Evolutionary conservation across 140 eudicot species (phyloP).

Genomic region (Senecio squalidus): DNA sequence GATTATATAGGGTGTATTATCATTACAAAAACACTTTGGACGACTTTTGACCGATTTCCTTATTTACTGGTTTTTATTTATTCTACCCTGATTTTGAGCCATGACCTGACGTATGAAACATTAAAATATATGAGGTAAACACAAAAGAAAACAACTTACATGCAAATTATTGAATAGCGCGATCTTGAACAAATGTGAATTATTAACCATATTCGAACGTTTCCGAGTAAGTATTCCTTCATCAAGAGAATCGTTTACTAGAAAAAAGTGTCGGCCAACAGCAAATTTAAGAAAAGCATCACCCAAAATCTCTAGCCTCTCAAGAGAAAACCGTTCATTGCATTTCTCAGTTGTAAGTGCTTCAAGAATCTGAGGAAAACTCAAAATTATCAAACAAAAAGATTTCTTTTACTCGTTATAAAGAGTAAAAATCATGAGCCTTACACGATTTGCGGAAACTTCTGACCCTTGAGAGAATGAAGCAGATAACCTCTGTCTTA

Average conservation of each 20-base stretch:
- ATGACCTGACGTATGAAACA: no score
- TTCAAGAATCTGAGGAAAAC: constrained; percentile 65
- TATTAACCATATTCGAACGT: constrained; percentile 76
- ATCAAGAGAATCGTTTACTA: constrained; percentile 55
- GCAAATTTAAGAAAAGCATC: constrained; percentile 95
- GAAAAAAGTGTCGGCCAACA: constrained; percentile 83
- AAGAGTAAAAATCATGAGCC: constrained; percentile 12
- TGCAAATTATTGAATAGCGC: constrained; percentile 55
- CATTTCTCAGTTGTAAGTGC: constrained; percentile 94
- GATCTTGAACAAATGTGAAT: constrained; percentile 62
- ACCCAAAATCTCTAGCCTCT: constrained; percentile 96
- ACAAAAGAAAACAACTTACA: no score
- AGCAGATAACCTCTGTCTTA: constrained; percentile 54
- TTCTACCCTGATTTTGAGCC: no score
- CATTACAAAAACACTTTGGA: no score
- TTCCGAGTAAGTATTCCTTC: constrained; percentile 90
- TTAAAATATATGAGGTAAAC: no score
- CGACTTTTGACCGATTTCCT: no score
- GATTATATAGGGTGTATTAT: no score
- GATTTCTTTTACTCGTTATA: background rate
- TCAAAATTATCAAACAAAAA: background rate
- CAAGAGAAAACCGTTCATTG: constrained; percentile 77
- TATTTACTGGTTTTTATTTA: no score
- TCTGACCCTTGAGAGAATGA: constrained; percentile 75
- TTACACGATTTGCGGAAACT: constrained; percentile 65